These are phyloP conservation scores for Penicillium waksmanii DNA, from an alignment of 495 filamentous ascomycete species.

Conservation along the genomic window DNA sequence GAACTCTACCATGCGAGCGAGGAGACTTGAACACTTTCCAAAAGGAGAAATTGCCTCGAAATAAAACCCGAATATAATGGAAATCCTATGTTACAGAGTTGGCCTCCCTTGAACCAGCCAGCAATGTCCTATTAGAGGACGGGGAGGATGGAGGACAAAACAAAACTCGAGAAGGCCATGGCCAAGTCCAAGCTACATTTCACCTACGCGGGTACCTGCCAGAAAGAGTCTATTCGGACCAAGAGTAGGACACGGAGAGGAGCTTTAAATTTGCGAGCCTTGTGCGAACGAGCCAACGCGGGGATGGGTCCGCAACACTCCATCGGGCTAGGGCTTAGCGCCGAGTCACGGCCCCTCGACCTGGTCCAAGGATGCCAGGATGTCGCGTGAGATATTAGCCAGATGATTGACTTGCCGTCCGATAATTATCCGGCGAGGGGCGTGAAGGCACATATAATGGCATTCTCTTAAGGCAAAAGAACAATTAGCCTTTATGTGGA, in stretches of 20 bases:
- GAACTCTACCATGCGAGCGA: constrained; percentile 62
- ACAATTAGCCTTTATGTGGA: not conserved
- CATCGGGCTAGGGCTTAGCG: not conserved
- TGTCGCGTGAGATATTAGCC: too few species aligned
- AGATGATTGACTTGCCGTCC: not conserved
- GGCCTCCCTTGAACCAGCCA: too few species aligned
- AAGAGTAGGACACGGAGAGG: too few species aligned
- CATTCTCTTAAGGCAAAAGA: not conserved
- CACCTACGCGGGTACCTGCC: not conserved
- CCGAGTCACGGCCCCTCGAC: not conserved
- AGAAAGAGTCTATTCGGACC: not conserved
- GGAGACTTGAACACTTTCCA: not conserved
- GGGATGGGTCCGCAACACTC: not conserved
- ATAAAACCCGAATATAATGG: not conserved
- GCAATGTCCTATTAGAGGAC: too few species aligned
- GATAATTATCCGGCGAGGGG: not conserved
- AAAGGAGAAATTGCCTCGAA: not conserved
- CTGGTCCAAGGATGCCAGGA: not conserved
- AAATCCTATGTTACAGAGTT: not conserved
- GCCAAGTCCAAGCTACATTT: not conserved
- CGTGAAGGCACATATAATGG: not conserved
- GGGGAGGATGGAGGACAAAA: not conserved
- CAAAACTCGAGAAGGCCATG: not conserved
- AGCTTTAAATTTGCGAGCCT: too few species aligned
- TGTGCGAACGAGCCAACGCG: not conserved